A percentile compares a stretch with the other conserved stretches of the same genome.
Conservation (phyloP, 345 rosid species). For the Heritiera fomes region DNA sequence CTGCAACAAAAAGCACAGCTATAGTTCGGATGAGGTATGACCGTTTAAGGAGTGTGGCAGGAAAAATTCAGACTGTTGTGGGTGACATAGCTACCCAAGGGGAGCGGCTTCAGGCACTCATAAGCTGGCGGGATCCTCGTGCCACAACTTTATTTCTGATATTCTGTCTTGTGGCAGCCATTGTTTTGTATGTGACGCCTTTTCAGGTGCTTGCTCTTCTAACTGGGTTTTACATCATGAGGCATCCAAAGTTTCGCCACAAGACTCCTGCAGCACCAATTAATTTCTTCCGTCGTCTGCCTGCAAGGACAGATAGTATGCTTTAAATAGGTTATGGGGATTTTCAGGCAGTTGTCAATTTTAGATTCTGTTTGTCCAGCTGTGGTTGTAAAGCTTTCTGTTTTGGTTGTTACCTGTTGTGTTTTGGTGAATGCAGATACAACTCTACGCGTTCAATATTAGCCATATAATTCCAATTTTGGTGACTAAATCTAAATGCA, state of each 20-base stretch:
- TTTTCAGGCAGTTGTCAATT: conserved; percentile 16
- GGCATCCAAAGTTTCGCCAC: conserved; percentile 83
- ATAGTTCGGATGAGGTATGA: conserved; percentile 72
- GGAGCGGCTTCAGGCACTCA: conserved; percentile 70
- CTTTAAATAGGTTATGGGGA: conserved; percentile 38
- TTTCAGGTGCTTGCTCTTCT: conserved; percentile 68
- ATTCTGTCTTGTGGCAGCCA: conserved; percentile 64
- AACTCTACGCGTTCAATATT: not conserved
- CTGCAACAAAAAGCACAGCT: conserved; percentile 51
- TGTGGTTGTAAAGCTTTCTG: conserved; percentile 26
- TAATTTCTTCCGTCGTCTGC: conserved; percentile 84
- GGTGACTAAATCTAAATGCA: no score
- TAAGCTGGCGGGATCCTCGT: conserved; percentile 95
- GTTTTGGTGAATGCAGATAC: not conserved
- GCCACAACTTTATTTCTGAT: conserved; percentile 73
- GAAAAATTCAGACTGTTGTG: conserved; percentile 79
- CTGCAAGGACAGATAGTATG: conserved; percentile 84
- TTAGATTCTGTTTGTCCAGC: conserved; percentile 18
- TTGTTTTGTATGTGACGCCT: conserved; percentile 70
- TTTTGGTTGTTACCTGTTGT: conserved; percentile 3
- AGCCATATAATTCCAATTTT: not conserved
- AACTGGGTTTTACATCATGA: conserved; percentile 62
- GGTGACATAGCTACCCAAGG: conserved; percentile 97
- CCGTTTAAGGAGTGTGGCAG: conserved; percentile 75
- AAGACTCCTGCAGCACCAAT: conserved; percentile 65